Evolutionary conservation across 345 rosid genomes (phyloP), one percentile per base, ranked within the genome.

Genomic region (Alliaria petiolata): DNA sequence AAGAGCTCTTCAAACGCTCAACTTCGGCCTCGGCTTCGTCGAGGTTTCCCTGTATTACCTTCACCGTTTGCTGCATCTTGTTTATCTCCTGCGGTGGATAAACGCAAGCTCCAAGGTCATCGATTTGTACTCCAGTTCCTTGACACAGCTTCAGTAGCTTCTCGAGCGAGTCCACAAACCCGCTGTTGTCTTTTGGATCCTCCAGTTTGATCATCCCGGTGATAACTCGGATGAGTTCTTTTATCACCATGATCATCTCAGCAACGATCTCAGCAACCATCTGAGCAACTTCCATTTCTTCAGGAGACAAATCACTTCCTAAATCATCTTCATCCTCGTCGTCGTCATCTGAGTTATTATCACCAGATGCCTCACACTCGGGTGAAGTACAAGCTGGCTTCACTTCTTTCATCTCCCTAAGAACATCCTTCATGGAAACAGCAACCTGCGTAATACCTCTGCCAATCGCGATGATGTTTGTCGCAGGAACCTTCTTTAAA

Each of bases 361-460:
- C 71, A 67, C 79, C 74, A 67, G 81, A 72, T 60, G 80, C 71
- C 64, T 82, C 90, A 10, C 26, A 46, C 6, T 59, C 65, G 46
- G 79, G 30, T 45, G 76, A 64, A 43, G 44, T 7, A 28, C 81
- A 71, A 58, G 75, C 85, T 45, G 93, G 91, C 76, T 86, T 91
- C 31, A 95, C 93, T 81, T 95, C 99, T 65, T 91, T 86, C 91
- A 95, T 85, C 87, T 95, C 97, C 20, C 96, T 87, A 69, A 95
- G 85, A 75, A 89, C 99, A 81, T 95, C 97, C 81, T 89, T 91
- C 81, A 91, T 76, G 6, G 95, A 86, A 63, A 89, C 91, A 5
- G 95, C 97, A 73, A 91, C 87, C 72, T 86, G 87, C 2, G 95
- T 85, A 80, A 95, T 86, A 56, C 84, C 90, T 34, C 97, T 89